Base-by-base conservation (phyloP, 257 asterid species). In the Forsythia viridissima region DNA sequence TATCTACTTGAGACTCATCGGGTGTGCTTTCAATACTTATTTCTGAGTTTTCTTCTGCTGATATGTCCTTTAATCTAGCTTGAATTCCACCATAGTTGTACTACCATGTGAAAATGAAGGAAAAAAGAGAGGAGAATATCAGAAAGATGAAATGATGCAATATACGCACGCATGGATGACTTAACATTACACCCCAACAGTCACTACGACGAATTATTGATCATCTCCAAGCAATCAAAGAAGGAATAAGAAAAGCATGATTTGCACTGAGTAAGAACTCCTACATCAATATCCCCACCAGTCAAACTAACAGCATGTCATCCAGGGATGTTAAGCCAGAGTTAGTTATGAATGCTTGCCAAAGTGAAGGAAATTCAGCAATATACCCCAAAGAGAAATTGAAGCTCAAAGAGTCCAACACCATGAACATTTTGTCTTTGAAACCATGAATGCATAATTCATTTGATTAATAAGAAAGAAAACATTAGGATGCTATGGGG, bases 21-120 rank as follows among this genome's bases (percentile, higher is more conserved):
- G 76, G 69, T 67, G 80, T 81, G 77, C 79, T 87, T 72, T 74
- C 92, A 10, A 55, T 75, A 82, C 80, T 80, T 81, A 82, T 83
- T 80, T 83, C 81, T 46, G 84, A 72, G 74, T 79, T 65, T 74
- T 85, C 93, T 83, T 92, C 94, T 68, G 83, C 71, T 65, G 94
- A 77, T 75, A 77, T 82, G 74, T 82, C 94, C 71, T 86, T 80
- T 78, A 81, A 39, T 82, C 85, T 88, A 79, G 96, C 97, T 91
- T 81, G 97, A 83, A 95, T 95, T 77, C 99, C 99, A 57, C 98
- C 97, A 83, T 89, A 95, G 81, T 95, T 95, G 90, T 93, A 91
- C 99, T 95, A 73, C 55, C 76, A 76, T 78, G 55, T 4, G 20
- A 41, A 67, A 18, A 77, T 63, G 76, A 59, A 40, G 74, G 51